Base-by-base conservation (phyloP, 2,329 filamentous ascomycete species). In the Beauveria medogensis region DNA sequence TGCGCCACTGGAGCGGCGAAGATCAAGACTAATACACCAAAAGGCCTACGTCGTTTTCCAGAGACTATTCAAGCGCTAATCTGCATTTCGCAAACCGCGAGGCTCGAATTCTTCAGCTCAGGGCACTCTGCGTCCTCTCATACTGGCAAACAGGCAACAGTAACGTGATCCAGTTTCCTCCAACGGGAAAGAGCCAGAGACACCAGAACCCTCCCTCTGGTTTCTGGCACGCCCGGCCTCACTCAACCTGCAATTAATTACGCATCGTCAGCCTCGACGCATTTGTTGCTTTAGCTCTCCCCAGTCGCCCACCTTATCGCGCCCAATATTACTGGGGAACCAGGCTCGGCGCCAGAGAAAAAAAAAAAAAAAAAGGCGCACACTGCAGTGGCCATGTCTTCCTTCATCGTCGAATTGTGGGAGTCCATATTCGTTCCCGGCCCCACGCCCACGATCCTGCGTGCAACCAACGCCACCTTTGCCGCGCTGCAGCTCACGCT, bases 361-460 rank as follows among this genome's bases (percentile, higher is more conserved):
- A 28, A 30, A 30, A 12, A 34, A 30, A 30, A 10, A 52, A 20
- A 6, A 3, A 14, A 50, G 28, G 24, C 18, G 14, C 20, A 34
- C 28, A 37, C 34, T 12, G 12, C 37, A 54, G 18, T 18, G 12
- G 66, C 61, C 67, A 87, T 87, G 84, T 77, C 84, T 16, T 72
- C 78, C 68, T 87, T 88, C 74, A 69, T 95, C 64, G 80, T 85
- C 70, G 85, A 92, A 67, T 88, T 97, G 63, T 96, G 91, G 89
- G 84, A 89, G 71, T 95, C 91, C 70, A 87, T 97, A 80, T 97
- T 97, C 82, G 94, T 89, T 5, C 90, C 93, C 1, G 94, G 94
- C 61, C 85, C 93, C 52, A 97, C 92, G 1, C 91, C 91, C 16
- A 90, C 90, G 53, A 86, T 99, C 65, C 82, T 97, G 61, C 77